Conservation (phyloP, 768 basidiomycete genomes). For the Russula olivacea region DNA sequence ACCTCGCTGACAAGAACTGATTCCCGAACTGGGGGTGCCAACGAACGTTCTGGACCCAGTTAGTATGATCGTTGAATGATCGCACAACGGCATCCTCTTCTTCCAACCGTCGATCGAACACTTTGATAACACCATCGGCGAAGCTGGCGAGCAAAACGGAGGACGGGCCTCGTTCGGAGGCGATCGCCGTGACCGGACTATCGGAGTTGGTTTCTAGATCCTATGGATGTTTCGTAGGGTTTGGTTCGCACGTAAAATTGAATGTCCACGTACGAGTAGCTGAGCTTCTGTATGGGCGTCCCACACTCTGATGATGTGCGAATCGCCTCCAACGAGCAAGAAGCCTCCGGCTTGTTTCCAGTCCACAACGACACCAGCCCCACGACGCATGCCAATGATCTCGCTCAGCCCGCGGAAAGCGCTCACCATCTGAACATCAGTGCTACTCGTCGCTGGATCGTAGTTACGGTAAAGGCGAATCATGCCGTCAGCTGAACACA, state of each 20-base stretch:
- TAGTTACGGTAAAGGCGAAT: conserved; percentile 92
- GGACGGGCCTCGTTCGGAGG: conserved; percentile 68
- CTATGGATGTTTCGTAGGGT: conserved; percentile 37
- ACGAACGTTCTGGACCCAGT: conserved; percentile 88
- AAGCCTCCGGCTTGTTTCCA: conserved; percentile 90
- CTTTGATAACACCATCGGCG: conserved; percentile 82
- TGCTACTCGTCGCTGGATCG: conserved; percentile 63
- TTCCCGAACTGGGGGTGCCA: conserved; percentile 66
- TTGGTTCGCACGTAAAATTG: not conserved
- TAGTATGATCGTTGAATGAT: conserved; percentile 64
- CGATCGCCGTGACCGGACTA: conserved; percentile 81
- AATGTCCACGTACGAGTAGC: conserved; percentile 48
- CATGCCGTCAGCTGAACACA: conserved; percentile 72
- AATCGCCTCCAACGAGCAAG: conserved; percentile 87
- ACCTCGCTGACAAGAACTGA: conserved; percentile 87
- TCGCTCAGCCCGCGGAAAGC: conserved; percentile 88
- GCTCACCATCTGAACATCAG: conserved; percentile 85
- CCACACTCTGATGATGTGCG: conserved; percentile 85
- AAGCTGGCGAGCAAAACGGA: conserved; percentile 86
- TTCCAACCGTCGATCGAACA: conserved; percentile 88
- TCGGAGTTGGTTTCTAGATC: conserved; percentile 87
- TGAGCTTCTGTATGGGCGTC: conserved; percentile 87
- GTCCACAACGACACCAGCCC: conserved; percentile 80
- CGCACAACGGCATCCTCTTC: conserved; percentile 79
- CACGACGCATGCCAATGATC: conserved; percentile 63